Evolutionary conservation across 768 basidiomycete species (phyloP), one percentile per base, ranked within the genome.

Genomic region (Suillus discolor): DNA sequence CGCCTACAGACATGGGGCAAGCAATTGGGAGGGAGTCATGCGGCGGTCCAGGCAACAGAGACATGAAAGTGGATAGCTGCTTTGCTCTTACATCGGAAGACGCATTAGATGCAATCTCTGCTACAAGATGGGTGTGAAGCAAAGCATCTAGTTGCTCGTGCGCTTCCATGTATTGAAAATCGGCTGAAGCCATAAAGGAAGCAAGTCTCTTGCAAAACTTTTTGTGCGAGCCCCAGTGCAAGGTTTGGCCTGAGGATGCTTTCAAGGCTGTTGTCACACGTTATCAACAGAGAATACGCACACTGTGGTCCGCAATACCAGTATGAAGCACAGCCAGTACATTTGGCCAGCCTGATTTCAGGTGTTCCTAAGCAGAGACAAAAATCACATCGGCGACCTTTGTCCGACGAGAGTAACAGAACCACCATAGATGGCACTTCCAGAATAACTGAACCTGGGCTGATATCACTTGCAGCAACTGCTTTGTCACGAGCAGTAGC

Each of bases 291-390:
- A 66, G 59, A 61, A 61, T 62, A 71, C 85, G 75, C 73, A 93
- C 92, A 94, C 74, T 79, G 69, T 28, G 79, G 67, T 67, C 84
- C 82, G 69, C 92, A 94, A 71, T 94, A 94, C 85, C 86, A 92
- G 72, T 89, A 91, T 0, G 84, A 82, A 18, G 82, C 84, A 69
- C 92, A 93, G 15, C 87, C 86, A 5, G 85, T 82, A 68, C 92
- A 94, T 72, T 80, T 82, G 67, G 78, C 83, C 53, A 92, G 79
- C 41, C 66, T 71, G 15, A 68, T 67, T 20, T 61, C 77, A 72
- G 23, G 66, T 28, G 73, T 67, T 4, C 78, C 70, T 5, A 74
- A 62, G 4, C 77, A 76, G 68, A 87, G 83, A 70, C 91, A 93
- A 34, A 76, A 72, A 72, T 94, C 91, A 69, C 92, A 94, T 67